Base-by-base conservation (phyloP, 1,284 basidiomycete species). In the Cystobasidium pallidum region DNA sequence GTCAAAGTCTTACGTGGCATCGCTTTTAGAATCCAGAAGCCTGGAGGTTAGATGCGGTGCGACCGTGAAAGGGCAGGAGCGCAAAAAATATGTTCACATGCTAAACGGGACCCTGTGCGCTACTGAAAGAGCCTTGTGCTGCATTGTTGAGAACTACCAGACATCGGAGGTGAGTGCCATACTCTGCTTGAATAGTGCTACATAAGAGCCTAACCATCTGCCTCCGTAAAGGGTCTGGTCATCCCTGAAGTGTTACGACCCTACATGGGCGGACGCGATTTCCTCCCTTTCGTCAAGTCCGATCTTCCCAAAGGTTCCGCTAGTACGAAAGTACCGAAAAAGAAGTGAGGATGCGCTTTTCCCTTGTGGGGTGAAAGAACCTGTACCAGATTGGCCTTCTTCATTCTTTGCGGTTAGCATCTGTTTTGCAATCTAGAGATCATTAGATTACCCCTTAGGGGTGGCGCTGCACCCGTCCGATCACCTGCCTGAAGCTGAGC, bases 141-240 rank as follows among this genome's bases (percentile, higher is more conserved):
- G 96, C 82, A 79, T 99, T 58, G 95, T 94, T n/a, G 95, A 99
- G 83, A 99, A 99, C 83, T 94, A 94, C 81, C 96, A 99, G 83
- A 98, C 94, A 0, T 86, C 89, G 0, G 93, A 97, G 72, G 92
- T 94, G 79, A 76, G 87, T 83, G 26, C 1, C 32, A 24, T 36
- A 30, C 70, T 41, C 36, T 39, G 36, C 7, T 7, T 39, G 36
- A 13, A 13, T 13, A 7, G 36, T 13, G 7, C 6, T 39, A 39
- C 36, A 13, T 39, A 13, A 39, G 36, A 13, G 13, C 13, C 36
- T 39, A 39, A 39, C 36, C 6, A 39, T 6, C 13, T 7, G 13
- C 7, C 36, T 39, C 36, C 13, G 13, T 39, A 7, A 78, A 94
- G 88, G 95, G 95, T 58, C 84, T 98, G 74, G 85, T 87, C 73